These are phyloP conservation scores for Vitis hybrid DNA, from an alignment of 177 flowering plant genomes.

Conservation along the genomic window DNA sequence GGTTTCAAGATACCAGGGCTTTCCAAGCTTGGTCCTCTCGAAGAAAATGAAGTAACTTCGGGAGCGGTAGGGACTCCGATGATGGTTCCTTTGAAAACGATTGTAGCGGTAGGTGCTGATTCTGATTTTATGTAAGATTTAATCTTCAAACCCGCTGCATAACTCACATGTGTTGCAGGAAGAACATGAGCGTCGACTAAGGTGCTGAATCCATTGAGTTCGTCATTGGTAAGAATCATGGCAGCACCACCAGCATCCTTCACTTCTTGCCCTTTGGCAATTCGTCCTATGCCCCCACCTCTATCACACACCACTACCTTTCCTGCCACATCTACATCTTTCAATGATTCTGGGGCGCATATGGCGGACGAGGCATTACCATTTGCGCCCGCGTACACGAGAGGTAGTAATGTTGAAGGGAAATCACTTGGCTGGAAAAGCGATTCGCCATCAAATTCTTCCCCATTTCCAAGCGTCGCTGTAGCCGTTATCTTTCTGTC, in stretches of 20 bases:
- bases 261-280: slow-evolving; percentile 25
- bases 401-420: slow-evolving; percentile 9
- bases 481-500: slow-evolving; percentile 41
- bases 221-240: slow-evolving; percentile 28
- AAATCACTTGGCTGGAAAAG: slow-evolving; percentile 40
- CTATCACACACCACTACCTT: slow-evolving; percentile 35
- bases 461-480: slow-evolving; percentile 40
- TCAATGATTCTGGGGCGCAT: slow-evolving; percentile 19
- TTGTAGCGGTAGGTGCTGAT: slow-evolving; percentile 20
- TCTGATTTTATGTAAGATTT: slow-evolving; percentile 28
- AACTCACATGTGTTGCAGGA: slow-evolving; percentile 25
- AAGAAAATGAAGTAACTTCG: slow-evolving; percentile 31
- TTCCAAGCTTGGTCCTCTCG: slow-evolving; percentile 31
- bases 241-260: slow-evolving; percentile 36
- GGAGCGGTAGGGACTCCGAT: slow-evolving; percentile 23
- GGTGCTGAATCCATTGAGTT: slow-evolving; percentile 17
- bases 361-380: slow-evolving; percentile 5
- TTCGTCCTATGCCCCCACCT: slow-evolving; percentile 20
- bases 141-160: slow-evolving; percentile 16
- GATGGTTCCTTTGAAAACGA: slow-evolving; percentile 28
- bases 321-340: slow-evolving; percentile 11
- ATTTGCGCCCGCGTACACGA: slow-evolving; percentile 19
- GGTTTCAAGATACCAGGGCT: slow-evolving; percentile 39
- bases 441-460: slow-evolving; percentile 38
- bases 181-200: slow-evolving; percentile 25